Base-by-base conservation (phyloP, 176 grass and related monocot species). In the Metroxylon sagu region DNA sequence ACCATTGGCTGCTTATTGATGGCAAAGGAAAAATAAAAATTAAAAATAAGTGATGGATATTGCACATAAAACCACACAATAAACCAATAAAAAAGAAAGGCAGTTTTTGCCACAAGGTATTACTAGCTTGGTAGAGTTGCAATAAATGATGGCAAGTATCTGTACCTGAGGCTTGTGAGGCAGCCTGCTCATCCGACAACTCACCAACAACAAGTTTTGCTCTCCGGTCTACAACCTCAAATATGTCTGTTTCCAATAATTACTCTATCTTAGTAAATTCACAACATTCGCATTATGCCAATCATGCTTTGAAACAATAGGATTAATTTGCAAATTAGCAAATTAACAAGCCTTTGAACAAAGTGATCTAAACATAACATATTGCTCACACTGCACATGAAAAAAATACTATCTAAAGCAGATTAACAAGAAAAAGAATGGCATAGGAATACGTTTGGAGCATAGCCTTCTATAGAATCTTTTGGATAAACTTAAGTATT, bases 211-310 rank as follows among this genome's bases (percentile, higher is more conserved):
- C 93, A 76, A 77, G 83, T 62, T 98, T 98, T 60, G 84, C 93
- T 69, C 84, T 85, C 71, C 84, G 66, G 76, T 98, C 93, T 4
- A 98, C 93, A 16, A 98, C 93, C 80, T 98, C 93, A 23, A 98
- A 76, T 70, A 98, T 83, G 74, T 98, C 93, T 98, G 57, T 74
- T 66, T 66, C 18, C 25, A 39, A 64, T 29, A 56, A 55, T 64
- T 43, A 43, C 8, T 10, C 35, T 43, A 43, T 43, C 35, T 43
- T 75, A 56, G 65, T 21, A 31, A 16, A 10, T 71, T 77, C 31
- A 74, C 23, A 64, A n/a, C 25, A 43, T 43, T 43, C 35, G 10
- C 35, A 43, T 43, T 12, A 43, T 12, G 35, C 35, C 7, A 6
- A 6, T 43, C 7, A 43, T 43, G 35, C 35, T 12, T 12, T 43